Evolutionary conservation across 208 protist species (phyloP).

Genomic region (Hexamita inflata): DNA sequence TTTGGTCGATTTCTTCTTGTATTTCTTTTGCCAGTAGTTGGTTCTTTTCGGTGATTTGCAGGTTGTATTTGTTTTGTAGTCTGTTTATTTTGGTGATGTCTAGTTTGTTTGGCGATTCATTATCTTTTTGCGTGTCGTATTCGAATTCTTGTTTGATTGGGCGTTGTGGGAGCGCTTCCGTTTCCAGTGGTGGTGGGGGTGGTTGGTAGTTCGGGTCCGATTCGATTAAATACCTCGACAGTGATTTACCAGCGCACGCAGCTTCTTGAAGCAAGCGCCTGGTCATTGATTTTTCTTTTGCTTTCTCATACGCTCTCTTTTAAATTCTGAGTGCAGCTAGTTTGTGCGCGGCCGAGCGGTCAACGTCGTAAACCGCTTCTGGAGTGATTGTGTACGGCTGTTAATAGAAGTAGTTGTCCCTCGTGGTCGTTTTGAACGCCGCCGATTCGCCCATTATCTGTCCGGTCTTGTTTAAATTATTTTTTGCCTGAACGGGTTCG

Average conservation of each 20-base stretch:
- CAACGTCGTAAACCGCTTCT: neutral
- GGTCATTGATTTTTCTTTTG: neutral
- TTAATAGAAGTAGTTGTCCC: neutral
- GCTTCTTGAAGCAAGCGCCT: neutral
- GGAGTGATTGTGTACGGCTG: neutral
- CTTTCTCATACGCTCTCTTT: neutral
- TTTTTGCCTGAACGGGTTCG: neutral
- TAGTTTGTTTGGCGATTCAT: neutral
- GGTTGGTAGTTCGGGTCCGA: neutral
- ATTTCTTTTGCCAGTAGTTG: neutral
- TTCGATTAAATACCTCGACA: neutral
- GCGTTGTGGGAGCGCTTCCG: neutral
- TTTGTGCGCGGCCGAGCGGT: neutral
- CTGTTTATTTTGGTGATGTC: neutral
- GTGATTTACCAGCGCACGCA: neutral
- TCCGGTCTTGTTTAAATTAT: neutral
- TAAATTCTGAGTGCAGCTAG: neutral
- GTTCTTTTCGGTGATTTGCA: neutral
- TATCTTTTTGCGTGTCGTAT: neutral
- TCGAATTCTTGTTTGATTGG: neutral
- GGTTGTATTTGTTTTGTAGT: neutral
- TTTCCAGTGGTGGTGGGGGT: neutral
- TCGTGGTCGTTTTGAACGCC: neutral
- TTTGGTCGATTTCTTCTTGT: neutral
- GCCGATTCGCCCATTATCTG: neutral